Conservation (phyloP, 495 filamentous ascomycete genomes). For the Beverwykella pulmonaria region DNA sequence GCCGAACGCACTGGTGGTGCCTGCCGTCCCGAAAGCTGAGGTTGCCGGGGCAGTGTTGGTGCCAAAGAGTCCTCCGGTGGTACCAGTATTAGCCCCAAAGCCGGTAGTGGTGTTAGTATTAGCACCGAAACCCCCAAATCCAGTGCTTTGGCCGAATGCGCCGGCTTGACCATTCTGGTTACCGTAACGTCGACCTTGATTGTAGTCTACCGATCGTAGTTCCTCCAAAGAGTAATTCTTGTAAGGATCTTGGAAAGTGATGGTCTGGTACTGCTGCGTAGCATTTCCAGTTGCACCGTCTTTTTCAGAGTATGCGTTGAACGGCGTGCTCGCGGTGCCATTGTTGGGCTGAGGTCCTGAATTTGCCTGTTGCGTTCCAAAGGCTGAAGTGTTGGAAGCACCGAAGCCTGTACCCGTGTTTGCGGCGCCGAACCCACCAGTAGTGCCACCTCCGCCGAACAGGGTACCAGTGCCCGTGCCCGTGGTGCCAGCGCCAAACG, state of each 20-base stretch:
- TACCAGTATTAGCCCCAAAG: conserved; percentile 49
- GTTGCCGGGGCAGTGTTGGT: conserved; percentile 3
- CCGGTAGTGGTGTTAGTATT: conserved; percentile 48
- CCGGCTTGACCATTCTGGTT: conserved; percentile 79
- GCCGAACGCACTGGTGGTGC: conserved; percentile 43
- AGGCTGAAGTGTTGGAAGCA: conserved; percentile 43
- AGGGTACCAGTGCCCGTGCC: conserved; percentile 48
- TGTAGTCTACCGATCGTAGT: conserved; percentile 84
- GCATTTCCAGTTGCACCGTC: conserved; percentile 57
- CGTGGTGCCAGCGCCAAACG: conserved; percentile 27
- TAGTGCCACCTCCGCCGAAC: conserved; percentile 36
- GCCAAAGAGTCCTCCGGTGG: conserved; percentile 44
- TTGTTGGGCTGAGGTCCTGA: conserved; percentile 46
- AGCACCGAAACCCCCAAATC: conserved; percentile 61
- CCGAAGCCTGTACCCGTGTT: conserved; percentile 54
- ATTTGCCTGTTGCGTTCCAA: conserved; percentile 41
- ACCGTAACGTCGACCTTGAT: conserved; percentile 78
- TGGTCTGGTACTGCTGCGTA: conserved; percentile 81
- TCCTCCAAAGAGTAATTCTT: conserved; percentile 89
- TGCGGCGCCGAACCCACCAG: conserved; percentile 49
- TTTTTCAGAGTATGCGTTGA: conserved; percentile 78
- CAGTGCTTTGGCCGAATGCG: conserved; percentile 72
- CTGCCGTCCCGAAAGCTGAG: conserved; percentile 25
- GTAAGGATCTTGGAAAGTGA: conserved; percentile 84
- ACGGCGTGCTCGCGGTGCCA: conserved; percentile 77